Evolutionary conservation across 176 grass and related monocot species (phyloP).

Genomic region (Zea mays): DNA sequence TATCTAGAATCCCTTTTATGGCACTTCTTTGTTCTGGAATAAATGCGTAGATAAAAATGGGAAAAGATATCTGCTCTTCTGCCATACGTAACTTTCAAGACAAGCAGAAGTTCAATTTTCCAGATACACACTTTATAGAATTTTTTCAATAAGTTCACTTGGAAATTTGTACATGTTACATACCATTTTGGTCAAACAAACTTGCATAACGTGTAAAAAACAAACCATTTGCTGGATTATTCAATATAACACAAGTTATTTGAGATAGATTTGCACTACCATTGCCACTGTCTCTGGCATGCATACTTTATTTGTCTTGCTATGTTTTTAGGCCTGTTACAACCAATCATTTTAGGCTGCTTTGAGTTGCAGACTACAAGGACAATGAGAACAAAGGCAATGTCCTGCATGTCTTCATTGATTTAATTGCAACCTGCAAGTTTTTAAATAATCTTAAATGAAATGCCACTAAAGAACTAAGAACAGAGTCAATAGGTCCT

Average conservation of each 20-base stretch:
- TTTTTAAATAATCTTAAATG: conserved; percentile 16
- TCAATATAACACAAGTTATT: conserved; percentile 32
- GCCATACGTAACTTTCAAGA: neutral
- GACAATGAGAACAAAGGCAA: conserved; percentile 12
- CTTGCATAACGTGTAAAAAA: conserved; percentile 27
- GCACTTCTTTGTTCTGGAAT: conserved; percentile 6
- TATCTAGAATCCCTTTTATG: neutral
- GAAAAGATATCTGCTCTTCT: neutral
- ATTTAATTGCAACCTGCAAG: conserved; percentile 53
- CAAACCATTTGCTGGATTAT: conserved; percentile 18
- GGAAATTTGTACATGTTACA: neutral
- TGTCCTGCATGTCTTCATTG: conserved; percentile 31
- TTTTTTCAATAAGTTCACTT: conserved; percentile 28
- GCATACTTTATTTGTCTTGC: conserved; percentile 17
- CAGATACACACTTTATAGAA: neutral
- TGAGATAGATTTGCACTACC: conserved; percentile 40
- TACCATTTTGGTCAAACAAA: conserved; percentile 14
- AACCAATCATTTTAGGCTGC: conserved; percentile 24
- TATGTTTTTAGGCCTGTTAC: conserved; percentile 19
- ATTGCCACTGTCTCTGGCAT: neutral
- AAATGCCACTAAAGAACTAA: neutral
- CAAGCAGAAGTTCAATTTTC: neutral
- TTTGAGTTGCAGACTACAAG: conserved; percentile 14
- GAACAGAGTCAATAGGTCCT: conserved; percentile 16
- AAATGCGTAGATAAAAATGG: neutral